Conservation (phyloP, 192 early-diverging fungal species). For the Radiomyces spectabilis region DNA sequence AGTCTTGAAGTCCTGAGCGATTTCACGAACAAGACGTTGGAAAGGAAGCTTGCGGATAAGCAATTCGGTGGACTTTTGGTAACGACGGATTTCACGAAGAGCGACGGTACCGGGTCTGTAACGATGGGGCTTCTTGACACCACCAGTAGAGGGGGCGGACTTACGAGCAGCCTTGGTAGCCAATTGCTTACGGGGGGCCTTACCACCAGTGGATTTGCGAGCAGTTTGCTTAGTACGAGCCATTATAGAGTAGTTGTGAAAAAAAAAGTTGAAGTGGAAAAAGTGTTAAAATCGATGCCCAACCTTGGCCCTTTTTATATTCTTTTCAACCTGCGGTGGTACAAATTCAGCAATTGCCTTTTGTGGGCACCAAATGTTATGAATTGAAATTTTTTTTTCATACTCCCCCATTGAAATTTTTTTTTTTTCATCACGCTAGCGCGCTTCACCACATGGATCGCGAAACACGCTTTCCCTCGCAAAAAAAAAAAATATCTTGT, state of each 20-base stretch:
- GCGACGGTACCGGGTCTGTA: slow-evolving; percentile 87
- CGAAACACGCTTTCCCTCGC: slow-evolving; percentile 1
- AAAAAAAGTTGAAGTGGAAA: not conserved
- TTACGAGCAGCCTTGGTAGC: slow-evolving; percentile 97
- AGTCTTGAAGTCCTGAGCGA: slow-evolving; percentile 99
- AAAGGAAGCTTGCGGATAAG: slow-evolving; percentile 91
- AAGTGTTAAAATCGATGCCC: not conserved
- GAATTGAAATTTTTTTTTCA: not conserved
- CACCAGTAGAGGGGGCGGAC: slow-evolving; percentile 86
- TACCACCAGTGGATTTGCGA: slow-evolving; percentile 97
- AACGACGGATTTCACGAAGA: slow-evolving; percentile 87
- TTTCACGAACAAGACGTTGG: slow-evolving; percentile 97
- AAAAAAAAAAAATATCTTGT: slow-evolving; percentile 1
- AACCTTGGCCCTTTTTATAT: not conserved
- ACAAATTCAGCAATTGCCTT: no score
- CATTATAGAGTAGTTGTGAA: slow-evolving; percentile 19
- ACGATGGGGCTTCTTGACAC: slow-evolving; percentile 91
- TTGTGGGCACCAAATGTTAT: not conserved
- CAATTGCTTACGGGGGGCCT: slow-evolving; percentile 94
- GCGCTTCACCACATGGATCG: not conserved
- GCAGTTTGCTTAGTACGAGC: slow-evolving; percentile 87
- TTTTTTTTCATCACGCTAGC: not conserved
- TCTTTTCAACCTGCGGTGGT: not conserved
- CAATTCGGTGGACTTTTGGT: slow-evolving; percentile 95
- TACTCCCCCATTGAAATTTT: not conserved